These are phyloP conservation scores for Didymella pomorum DNA, from an alignment of 2,329 filamentous ascomycete species.

Conservation along the genomic window DNA sequence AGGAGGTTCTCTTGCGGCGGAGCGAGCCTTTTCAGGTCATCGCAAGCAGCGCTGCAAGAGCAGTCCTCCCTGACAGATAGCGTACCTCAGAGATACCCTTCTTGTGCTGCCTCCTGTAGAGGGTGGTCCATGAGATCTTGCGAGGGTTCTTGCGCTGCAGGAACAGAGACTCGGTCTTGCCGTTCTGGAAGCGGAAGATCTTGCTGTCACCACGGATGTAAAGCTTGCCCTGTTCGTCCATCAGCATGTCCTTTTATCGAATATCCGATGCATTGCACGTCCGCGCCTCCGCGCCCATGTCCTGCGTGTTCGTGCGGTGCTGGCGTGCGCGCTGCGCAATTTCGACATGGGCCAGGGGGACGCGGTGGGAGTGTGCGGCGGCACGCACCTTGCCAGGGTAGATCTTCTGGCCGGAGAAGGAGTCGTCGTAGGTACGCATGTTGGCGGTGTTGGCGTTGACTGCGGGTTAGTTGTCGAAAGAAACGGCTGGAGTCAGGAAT, in stretches of 20 bases:
- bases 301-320: conserved; percentile 26
- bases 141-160: conserved; percentile 99
- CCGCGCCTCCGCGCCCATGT: conserved; percentile 23
- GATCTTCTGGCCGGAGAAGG: conserved; percentile 80
- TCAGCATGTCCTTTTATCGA: conserved; percentile 38
- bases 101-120: conserved; percentile 98
- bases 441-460: conserved; percentile 60
- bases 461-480: conserved; percentile 34
- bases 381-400: conserved; percentile 78
- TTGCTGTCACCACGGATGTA: conserved; percentile 99
- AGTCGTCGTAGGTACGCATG: conserved; percentile 81
- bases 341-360: conserved; percentile 35
- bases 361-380: conserved; percentile 23
- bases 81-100: conserved; percentile 99
- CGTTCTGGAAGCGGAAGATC: conserved; percentile 99
- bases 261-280: conserved; percentile 8
- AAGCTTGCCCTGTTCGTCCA: conserved; percentile 84
- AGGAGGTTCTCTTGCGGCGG: conserved; percentile 19
- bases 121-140: conserved; percentile 97
- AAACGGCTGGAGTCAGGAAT: too few relatives aligned
- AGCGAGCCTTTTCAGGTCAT: conserved; percentile 34
- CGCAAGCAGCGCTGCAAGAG: conserved; percentile 13
- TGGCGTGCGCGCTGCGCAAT: conserved; percentile 24
- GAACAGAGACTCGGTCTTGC: conserved; percentile 99
- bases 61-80: conserved; percentile 21